Base-by-base conservation (phyloP, 129 eudicot species). In the Lactuca sativa region DNA sequence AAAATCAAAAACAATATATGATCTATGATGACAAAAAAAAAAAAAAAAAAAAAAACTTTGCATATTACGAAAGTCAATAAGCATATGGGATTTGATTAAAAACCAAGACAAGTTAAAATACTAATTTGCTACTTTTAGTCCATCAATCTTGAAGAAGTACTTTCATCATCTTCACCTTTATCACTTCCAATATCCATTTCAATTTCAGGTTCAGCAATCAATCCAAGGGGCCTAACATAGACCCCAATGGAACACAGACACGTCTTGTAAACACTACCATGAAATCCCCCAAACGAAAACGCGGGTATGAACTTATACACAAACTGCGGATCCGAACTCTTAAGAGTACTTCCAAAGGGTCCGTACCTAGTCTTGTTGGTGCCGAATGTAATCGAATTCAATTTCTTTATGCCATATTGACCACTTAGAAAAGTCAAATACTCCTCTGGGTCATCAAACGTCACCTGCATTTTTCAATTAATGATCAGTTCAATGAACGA, bases 271-370 rank as follows among this genome's bases (percentile, higher is more conserved):
- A 38, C 55, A 3, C 33, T 10, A 9, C 74, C 74, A 69, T 56
- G 14, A 69, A 69, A 69, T 69, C 74, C 74, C 40, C 52, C 52
- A 56, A 69, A 65, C n/a, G 33, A 59, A 40, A 0, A 5, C 1
- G 7, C 32, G 4, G 5, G 31, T 69, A 40, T 62, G 15, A 69
- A 38, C 4, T 56, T 32, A 38, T 55, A 69, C 7, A 11, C 32
- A 41, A 69, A 69, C 7, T 8, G 7, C 7, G 6, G 56, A 51
- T 16, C 5, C n/a, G 16, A n/a, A 13, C 16, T 64, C 53, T 37
- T 64, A 9, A 38, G 10, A 38, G 7, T 7, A 40, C 8, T 40
- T 47, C 73, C 73, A 36, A 53, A 68, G 1, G 73, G 59, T 9
- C 62, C 62, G 37, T 53, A 52, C 37, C n/a, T 53, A 25, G 49